Evolutionary conservation across 2,329 filamentous ascomycete species (phyloP), one percentile per base, ranked within the genome.

Genomic region (Fusarium hostae): DNA sequence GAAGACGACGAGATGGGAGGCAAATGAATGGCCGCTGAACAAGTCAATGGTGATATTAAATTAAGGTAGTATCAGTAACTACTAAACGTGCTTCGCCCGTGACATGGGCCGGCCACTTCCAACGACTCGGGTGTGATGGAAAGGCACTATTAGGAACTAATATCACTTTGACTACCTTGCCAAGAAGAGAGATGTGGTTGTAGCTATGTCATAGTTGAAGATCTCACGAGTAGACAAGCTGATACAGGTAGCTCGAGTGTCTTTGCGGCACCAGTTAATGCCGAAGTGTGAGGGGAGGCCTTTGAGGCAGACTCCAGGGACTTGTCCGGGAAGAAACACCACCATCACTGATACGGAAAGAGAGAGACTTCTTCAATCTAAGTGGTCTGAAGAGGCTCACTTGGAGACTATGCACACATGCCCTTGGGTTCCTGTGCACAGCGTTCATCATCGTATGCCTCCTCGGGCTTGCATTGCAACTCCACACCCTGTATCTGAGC

Each of bases 141-240:
- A 20, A 9, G 15, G 9, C 6, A 43, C 37, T 4, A 24, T 12
- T 24, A 22, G 9, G 52, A 8, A 18, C 37, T 20, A 20, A 18
- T 1, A 20, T 5, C 15, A 12, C 16, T 5, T 20, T 13, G 9
- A 20, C 2, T 5, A 3, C 10, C 15, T 15, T 4, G 2, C 8
- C 2, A 20, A 51, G 10, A 16, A 4, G 6, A 32, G 1, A 1
- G 11, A 22, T 24, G 15, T 22, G 22, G 9, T 22, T 13, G 13
- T 20, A 13, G 20, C 6, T 11, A 43, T 10, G 24, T 15, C 3
- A 34, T 6, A 13, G 10, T 3, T 5, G 7, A 12, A 8, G n/a
- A 11, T 12, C 20, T 22, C 30, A 24, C 13, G 16, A 6, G 10
- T 34, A 32, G 16, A 9, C 8, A 32, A 20, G 16, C 3, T 13